Conservation (phyloP, 805 yeast species). For the Zygoascus flipseniorum region DNA sequence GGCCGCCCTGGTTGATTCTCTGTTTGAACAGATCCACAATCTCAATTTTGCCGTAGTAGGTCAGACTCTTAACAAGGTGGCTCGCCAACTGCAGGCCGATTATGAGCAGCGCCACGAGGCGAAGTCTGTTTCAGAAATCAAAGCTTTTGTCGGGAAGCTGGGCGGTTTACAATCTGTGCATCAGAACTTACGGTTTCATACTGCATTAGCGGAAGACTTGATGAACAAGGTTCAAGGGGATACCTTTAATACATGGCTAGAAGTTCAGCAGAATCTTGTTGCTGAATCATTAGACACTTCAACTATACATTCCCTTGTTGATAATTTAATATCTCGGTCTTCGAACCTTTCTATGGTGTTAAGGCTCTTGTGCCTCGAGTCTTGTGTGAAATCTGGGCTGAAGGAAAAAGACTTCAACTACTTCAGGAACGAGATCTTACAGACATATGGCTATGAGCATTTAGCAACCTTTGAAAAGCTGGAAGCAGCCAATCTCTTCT, state of each 20-base stretch:
- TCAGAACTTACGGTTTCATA: constrained; percentile 61
- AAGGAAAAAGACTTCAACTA: constrained; percentile 51
- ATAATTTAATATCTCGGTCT: constrained; percentile 43
- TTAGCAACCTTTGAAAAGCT: constrained; percentile 41
- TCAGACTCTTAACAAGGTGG: constrained; percentile 55
- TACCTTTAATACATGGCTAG: constrained; percentile 22
- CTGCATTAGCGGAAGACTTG: constrained; percentile 60
- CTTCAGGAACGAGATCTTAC: constrained; percentile 48
- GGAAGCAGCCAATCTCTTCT: constrained; percentile 40
- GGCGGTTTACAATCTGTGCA: constrained; percentile 61
- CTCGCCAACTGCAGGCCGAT: constrained; percentile 59
- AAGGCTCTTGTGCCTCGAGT: constrained; percentile 47
- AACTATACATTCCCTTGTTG: constrained; percentile 34
- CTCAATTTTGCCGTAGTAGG: constrained; percentile 79
- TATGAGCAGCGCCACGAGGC: constrained; percentile 54
- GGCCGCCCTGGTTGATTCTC: constrained; percentile 34
- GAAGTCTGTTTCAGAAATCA: constrained; percentile 55
- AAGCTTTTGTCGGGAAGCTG: constrained; percentile 60
- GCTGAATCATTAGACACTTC: constrained; percentile 38
- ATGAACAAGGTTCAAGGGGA: constrained; percentile 37
- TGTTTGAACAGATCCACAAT: constrained; percentile 46
- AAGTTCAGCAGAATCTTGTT: constrained; percentile 51
- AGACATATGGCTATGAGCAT: constrained; percentile 55
- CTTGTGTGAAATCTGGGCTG: constrained; percentile 61
- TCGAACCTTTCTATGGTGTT: constrained; percentile 38